A percentile compares a stretch with the other conserved stretches of the same genome.
phyloP scores from a whole-genome alignment of 2,329 filamentous ascomycete genomes.

The Pseudopithomyces maydicus region DNA sequence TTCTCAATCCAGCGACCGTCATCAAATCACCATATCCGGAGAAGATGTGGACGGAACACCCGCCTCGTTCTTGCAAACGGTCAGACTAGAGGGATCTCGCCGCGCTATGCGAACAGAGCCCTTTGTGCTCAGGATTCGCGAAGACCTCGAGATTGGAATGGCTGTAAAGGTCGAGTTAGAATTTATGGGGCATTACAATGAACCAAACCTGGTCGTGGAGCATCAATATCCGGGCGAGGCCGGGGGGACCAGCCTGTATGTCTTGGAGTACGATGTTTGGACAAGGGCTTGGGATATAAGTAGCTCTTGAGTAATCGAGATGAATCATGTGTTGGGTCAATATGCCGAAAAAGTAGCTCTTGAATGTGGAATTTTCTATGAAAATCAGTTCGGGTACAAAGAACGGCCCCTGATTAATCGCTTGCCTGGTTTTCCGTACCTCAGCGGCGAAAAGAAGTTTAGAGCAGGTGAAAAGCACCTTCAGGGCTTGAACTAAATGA shows the following conservation, averaged over 20 bases:
- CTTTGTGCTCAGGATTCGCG: background rate
- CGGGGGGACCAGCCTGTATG: background rate
- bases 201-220: background rate
- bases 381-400: no score
- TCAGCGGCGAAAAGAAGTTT: no score
- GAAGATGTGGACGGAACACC: constrained; percentile 2
- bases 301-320: no score
- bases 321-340: no score
- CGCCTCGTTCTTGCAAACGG: background rate
- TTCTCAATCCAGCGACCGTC: background rate
- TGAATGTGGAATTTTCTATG: no score
- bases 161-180: background rate
- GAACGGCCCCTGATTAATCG: no score
- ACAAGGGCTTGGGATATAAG: background rate
- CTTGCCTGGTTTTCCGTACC: no score
- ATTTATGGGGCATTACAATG: constrained; percentile 5
- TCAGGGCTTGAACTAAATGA: no score
- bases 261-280: background rate
- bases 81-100: background rate
- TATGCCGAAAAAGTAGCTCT: no score
- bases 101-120: background rate
- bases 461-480: no score
- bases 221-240: background rate
- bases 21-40: background rate
- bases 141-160: background rate